phyloP scores from a whole-genome alignment of 2,329 filamentous ascomycete genomes.

The Cryphonectria nitschkei region DNA sequence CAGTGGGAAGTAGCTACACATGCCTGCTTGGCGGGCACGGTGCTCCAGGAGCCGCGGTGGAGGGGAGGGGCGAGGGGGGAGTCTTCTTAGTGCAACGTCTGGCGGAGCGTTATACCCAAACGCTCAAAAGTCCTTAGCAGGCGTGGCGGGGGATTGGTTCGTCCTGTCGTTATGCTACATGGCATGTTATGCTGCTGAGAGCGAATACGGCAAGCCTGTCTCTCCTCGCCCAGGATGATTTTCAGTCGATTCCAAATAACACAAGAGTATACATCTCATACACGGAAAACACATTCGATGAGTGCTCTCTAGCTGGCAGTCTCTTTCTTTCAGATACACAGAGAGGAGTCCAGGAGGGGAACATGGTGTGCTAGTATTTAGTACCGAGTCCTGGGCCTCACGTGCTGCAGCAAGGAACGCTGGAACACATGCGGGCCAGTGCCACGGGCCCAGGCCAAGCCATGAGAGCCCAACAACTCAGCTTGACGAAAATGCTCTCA shows the following conservation, averaged over 20 bases:
- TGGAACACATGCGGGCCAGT: slow-evolving; percentile 2
- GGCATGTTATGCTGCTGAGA: neutral
- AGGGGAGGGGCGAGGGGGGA: neutral
- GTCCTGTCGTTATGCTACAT: neutral
- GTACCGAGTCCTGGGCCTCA: neutral
- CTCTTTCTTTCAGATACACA: no score
- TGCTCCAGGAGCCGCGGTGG: neutral
- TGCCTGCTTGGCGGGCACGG: neutral
- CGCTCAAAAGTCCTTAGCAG: neutral
- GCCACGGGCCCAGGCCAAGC: neutral
- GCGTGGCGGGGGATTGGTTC: neutral
- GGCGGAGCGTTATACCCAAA: neutral
- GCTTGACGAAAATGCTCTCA: no score
- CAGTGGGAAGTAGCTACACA: neutral
- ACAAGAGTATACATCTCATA: neutral
- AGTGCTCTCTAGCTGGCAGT: neutral
- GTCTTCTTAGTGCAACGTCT: neutral
- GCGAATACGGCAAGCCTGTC: neutral
- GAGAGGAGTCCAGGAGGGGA: no score
- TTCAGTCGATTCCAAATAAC: no score
- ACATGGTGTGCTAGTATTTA: neutral
- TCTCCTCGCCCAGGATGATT: neutral
- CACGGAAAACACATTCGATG: neutral
- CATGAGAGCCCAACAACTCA: neutral
- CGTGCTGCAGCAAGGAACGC: slow-evolving; percentile 5